phyloP scores from a whole-genome alignment of 176 grass and related monocot species.

The Leersia perrieri region DNA sequence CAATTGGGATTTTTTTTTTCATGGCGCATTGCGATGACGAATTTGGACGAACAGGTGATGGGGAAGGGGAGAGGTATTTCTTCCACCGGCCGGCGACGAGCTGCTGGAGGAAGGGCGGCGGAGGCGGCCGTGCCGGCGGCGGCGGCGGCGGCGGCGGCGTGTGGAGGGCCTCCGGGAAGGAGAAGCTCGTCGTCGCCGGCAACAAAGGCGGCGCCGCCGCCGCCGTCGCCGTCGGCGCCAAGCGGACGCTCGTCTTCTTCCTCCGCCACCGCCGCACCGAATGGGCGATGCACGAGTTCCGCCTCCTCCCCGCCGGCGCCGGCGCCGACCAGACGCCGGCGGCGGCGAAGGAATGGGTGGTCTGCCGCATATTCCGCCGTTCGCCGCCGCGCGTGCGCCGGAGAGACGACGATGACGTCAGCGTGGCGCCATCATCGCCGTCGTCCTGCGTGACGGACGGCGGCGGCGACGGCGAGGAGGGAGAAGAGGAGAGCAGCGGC shows the following conservation, averaged over 20 bases:
- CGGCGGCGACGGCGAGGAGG: background rate
- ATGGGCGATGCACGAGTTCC: slow-evolving; percentile 94
- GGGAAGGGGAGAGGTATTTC: slow-evolving; percentile 62
- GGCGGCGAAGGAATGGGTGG: slow-evolving; percentile 52
- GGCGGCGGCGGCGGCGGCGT: slow-evolving; percentile 42
- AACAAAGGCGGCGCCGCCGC: no score
- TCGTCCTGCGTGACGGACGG: slow-evolving; percentile 49
- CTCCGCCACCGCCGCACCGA: slow-evolving; percentile 36
- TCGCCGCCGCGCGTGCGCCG: background rate
- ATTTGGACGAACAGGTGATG: slow-evolving; percentile 49
- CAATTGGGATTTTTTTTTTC: background rate
- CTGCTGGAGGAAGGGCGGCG: slow-evolving; percentile 29
- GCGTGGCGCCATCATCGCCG: slow-evolving; percentile 3
- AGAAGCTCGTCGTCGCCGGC: slow-evolving; percentile 39
- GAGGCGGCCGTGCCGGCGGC: slow-evolving; percentile 6
- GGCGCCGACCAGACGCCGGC: background rate
- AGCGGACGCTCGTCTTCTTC: slow-evolving; percentile 69
- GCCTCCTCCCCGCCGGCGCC: slow-evolving; percentile 45
- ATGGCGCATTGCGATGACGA: slow-evolving; percentile 2
- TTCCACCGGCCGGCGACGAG: slow-evolving; percentile 54
- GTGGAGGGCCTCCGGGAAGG: slow-evolving; percentile 75
- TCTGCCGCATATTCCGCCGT: slow-evolving; percentile 66
- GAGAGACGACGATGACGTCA: background rate
- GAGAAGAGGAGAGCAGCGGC: slow-evolving; percentile 1
- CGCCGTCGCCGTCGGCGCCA: slow-evolving; percentile 67